A percentile compares a stretch with the other conserved stretches of the same genome.
Evolutionary conservation across 2,329 filamentous ascomycete genomes (phyloP).

Genomic region (Cercospora zeina): DNA sequence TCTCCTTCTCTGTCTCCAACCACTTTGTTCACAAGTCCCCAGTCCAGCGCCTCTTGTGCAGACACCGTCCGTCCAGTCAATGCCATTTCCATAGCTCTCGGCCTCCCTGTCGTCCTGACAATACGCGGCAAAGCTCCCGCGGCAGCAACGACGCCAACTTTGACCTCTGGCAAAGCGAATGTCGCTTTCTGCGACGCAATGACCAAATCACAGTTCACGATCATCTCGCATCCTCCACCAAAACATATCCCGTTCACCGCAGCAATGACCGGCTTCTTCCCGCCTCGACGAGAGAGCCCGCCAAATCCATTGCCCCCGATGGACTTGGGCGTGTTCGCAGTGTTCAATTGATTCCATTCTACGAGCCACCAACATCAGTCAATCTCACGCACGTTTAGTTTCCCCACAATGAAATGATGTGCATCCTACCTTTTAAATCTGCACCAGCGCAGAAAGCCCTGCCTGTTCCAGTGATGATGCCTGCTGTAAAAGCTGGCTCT

Average conservation of each 20-base stretch:
- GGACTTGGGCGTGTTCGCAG: conserved; percentile 27
- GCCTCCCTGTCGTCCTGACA: conserved; percentile 64
- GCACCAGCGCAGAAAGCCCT: conserved; percentile 43
- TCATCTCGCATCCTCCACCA: conserved; percentile 76
- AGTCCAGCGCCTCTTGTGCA: conserved; percentile 61
- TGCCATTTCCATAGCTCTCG: conserved; percentile 70
- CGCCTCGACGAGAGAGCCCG: conserved; percentile 64
- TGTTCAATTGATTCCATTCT: conserved; percentile 42
- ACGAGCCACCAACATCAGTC: neutral
- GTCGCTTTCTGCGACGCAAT: conserved; percentile 59
- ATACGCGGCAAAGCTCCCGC: conserved; percentile 70
- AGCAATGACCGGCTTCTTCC: conserved; percentile 73
- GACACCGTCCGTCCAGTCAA: conserved; percentile 57
- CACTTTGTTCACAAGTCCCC: conserved; percentile 71
- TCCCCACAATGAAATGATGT: neutral
- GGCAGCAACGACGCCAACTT: conserved; percentile 68
- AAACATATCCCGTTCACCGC: conserved; percentile 75
- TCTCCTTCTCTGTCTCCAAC: conserved; percentile 45
- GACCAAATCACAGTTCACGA: conserved; percentile 69
- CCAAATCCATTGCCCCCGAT: conserved; percentile 59
- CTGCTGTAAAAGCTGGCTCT: conserved; percentile 38
- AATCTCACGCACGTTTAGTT: neutral
- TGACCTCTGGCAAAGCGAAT: conserved; percentile 72
- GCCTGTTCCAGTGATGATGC: conserved; percentile 42
- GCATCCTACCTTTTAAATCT: conserved; percentile 40